These are phyloP conservation scores for Cyclotella cryptica DNA, from an alignment of 108 stramenopile genomes.

Conservation along the genomic window DNA sequence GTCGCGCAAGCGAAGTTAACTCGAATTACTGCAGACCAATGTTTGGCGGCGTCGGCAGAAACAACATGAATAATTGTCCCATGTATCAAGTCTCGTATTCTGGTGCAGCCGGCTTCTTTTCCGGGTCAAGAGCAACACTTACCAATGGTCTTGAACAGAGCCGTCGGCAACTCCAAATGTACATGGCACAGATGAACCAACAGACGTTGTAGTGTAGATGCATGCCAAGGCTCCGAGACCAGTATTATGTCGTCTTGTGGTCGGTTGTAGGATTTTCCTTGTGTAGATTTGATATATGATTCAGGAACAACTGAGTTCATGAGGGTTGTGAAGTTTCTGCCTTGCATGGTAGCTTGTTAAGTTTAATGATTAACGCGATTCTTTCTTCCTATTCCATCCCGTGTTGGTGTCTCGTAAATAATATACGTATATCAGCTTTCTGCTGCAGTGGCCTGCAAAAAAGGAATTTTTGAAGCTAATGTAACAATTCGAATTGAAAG, in stretches of 20 bases:
- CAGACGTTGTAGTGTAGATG: constrained; percentile 9
- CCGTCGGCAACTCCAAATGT: constrained; percentile 17
- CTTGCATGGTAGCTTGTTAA: too few species aligned
- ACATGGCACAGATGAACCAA: constrained; percentile 12
- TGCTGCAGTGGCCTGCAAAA: too few species aligned
- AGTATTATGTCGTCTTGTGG: not conserved
- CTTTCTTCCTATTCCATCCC: too few species aligned
- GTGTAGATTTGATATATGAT: not conserved
- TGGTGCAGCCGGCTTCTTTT: constrained; percentile 6
- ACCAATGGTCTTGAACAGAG: constrained; percentile 25
- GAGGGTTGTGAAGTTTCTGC: too few species aligned
- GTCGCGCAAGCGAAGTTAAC: not conserved
- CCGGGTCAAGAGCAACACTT: constrained; percentile 23
- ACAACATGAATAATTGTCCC: not conserved
- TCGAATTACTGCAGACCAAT: not conserved
- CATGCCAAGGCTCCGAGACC: not conserved
- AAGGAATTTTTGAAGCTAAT: too few species aligned
- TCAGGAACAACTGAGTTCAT: too few species aligned
- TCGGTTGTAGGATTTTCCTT: not conserved
- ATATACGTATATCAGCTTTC: too few species aligned
- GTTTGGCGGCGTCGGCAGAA: not conserved
- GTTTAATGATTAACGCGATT: too few species aligned
- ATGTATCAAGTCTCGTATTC: not conserved
- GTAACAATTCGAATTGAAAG: too few species aligned
- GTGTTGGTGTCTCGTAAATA: too few species aligned